phyloP scores from a whole-genome alignment of 805 yeast species.

The Candida quercuum region DNA sequence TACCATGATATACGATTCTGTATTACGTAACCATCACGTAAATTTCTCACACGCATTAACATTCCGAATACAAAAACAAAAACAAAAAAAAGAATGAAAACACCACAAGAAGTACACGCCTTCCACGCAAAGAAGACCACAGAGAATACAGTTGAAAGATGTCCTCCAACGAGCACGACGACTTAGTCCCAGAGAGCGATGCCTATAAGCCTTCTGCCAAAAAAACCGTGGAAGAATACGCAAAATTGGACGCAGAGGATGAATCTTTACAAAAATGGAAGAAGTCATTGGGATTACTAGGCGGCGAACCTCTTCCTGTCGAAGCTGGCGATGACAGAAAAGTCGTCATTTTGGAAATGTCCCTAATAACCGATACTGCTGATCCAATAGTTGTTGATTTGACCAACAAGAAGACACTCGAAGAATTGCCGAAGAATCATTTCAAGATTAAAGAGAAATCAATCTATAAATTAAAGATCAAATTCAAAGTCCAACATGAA shows the following conservation, averaged over 20 bases:
- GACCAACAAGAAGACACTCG: conserved; percentile 55
- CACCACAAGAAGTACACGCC: too few relatives aligned
- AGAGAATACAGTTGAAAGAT: background rate
- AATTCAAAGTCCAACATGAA: conserved; percentile 83
- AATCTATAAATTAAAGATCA: conserved; percentile 63
- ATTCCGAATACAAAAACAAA: background rate
- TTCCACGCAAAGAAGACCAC: too few relatives aligned
- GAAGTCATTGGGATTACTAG: conserved; percentile 71
- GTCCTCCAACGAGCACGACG: conserved; percentile 33
- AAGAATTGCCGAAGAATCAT: conserved; percentile 54
- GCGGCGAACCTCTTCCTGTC: conserved; percentile 56
- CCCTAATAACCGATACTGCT: conserved; percentile 64
- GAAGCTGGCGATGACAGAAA: conserved; percentile 62
- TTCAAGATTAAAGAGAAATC: conserved; percentile 78
- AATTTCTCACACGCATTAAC: background rate
- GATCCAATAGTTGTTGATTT: conserved; percentile 63
- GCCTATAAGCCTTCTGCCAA: conserved; percentile 51
- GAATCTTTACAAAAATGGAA: conserved; percentile 91
- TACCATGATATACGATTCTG: background rate
- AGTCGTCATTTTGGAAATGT: conserved; percentile 77
- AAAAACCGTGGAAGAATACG: conserved; percentile 80
- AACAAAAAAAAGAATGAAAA: too few relatives aligned
- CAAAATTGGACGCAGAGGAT: conserved; percentile 80
- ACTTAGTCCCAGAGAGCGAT: conserved; percentile 54
- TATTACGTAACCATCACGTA: background rate